phyloP scores from a whole-genome alignment of 306 rosid species.

The Castanopsis chinensis region DNA sequence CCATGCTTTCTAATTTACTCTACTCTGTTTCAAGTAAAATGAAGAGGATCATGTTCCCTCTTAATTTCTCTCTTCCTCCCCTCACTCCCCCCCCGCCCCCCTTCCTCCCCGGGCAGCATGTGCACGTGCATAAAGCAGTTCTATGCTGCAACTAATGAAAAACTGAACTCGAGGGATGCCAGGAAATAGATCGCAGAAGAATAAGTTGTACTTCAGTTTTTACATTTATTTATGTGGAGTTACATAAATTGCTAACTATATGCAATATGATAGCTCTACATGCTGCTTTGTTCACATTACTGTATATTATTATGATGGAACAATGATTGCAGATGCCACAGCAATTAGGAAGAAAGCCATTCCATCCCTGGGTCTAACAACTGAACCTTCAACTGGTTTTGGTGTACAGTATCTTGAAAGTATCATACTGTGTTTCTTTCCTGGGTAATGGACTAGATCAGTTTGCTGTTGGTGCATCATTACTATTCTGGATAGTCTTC shows the following conservation, averaged over 20 bases:
- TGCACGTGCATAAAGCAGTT: background rate
- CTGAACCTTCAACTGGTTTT: conserved; percentile 22
- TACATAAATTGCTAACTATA: background rate
- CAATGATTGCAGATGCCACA: conserved; percentile 26
- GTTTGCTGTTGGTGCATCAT: background rate
- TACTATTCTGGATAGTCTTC: background rate
- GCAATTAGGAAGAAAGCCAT: background rate
- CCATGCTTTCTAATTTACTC: background rate
- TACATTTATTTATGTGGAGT: background rate
- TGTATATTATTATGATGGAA: background rate
- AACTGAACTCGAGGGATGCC: background rate
- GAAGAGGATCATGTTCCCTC: too few species aligned
- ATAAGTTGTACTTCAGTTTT: background rate
- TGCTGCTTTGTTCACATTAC: background rate
- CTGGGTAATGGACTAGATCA: background rate
- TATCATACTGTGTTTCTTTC: background rate
- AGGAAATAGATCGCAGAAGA: too few species aligned
- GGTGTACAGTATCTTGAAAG: conserved; percentile 1
- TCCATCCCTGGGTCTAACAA: conserved; percentile 8
- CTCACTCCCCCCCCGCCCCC: too few species aligned
- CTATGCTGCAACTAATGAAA: background rate
- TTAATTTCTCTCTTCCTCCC: background rate
- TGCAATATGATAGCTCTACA: background rate
- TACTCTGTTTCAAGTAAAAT: too few species aligned
- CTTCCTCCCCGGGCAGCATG: fast-evolving